Evolutionary conservation across 2,329 filamentous ascomycete species (phyloP).

Genomic region (Akanthomyces muscarius): DNA sequence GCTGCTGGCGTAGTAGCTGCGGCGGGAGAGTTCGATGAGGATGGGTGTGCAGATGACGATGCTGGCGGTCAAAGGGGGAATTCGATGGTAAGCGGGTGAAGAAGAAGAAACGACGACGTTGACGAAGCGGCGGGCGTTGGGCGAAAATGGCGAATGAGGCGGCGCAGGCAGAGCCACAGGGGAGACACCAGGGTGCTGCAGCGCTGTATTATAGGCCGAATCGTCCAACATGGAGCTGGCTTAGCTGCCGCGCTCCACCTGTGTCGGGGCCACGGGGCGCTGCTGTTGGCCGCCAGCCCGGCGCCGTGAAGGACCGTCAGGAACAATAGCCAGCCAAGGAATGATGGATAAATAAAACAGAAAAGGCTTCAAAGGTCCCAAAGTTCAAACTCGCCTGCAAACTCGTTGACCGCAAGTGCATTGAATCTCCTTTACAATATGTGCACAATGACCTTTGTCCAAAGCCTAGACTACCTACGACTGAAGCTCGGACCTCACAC

Average conservation of each 20-base stretch:
- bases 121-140: constrained; percentile 9
- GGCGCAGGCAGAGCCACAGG: constrained; percentile 7
- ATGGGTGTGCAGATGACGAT: constrained; percentile 10
- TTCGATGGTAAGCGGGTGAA: background rate
- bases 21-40: background rate
- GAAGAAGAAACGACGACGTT: constrained; percentile 8
- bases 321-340: background rate
- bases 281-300: constrained; percentile 5
- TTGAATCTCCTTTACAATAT: no score
- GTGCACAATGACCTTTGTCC: no score
- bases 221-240: background rate
- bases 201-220: background rate
- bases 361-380: no score
- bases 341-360: background rate
- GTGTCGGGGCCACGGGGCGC: constrained; percentile 7
- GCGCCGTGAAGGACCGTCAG: background rate
- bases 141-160: constrained; percentile 8
- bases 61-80: background rate
- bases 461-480: no score
- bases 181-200: background rate
- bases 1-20: background rate
- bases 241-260: background rate
- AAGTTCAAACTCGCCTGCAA: no score
- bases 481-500: no score
- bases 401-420: no score